Base-by-base conservation (phyloP, 192 early-diverging fungal species). In the Backusella mclennaniae region DNA sequence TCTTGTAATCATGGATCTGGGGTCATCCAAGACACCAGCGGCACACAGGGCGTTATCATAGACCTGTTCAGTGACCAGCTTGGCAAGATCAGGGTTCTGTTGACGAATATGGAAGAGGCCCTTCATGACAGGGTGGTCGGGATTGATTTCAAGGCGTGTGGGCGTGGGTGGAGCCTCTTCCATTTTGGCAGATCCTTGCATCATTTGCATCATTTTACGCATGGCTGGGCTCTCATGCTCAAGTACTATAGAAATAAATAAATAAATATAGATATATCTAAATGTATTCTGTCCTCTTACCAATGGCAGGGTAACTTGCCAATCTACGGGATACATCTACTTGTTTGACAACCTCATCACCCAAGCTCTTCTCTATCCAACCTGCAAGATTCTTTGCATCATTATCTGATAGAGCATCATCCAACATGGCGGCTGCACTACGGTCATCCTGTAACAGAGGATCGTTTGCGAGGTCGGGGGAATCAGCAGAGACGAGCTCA, bases 41-140 rank as follows among this genome's bases (percentile, higher is more conserved):
- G 92, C 90, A 81, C 92, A 90, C 15, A 93, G 78, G 4, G 93
- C 93, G 71, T 95, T 95, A 79, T 95, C 92, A 52, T 88, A 88
- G 17, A 88, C 80, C 84, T 95, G 93, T 78, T 89, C 83, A 9
- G 91, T 87, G 19, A 93, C 80, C 80, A 90, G 87, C 59, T 83
- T 90, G 52, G 93, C 92, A 69, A 93, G 84, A 17, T 81, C 87
- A 35, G 89, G 89, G 73, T 93, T 73, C 26, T 83, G 78, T 68
- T 78, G 73, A 82, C 87, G 89, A 67, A 93, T 83, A 17, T 76
- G 70, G 82, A 85, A 90, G 35, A 95, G 77, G 39, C 92, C 91
- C 63, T 80, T 83, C 82, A 95, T 91, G 26, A 95, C 86, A 0
- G 91, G 82, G 75, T 93, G 90, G 69, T 87, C 85, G 15, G 89